Evolutionary conservation across 2,329 filamentous ascomycete species (phyloP), one percentile per base, ranked within the genome.

Genomic region (Colletotrichum paranaense): DNA sequence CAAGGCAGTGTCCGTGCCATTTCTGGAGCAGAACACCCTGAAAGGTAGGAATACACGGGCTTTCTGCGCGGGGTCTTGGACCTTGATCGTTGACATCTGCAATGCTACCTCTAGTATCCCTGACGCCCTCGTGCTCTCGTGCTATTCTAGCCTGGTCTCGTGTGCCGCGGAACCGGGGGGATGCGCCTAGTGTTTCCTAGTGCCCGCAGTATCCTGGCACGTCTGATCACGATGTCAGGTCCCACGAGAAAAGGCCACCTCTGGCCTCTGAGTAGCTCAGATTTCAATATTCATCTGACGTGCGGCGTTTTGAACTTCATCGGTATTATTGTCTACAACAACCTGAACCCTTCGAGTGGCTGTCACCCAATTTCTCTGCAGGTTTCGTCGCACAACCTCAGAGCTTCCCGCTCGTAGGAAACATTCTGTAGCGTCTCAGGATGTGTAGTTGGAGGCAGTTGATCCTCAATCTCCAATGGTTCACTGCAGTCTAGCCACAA

Each of bases 271-370:
- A 30, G 14, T 42, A 22, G 32, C 55, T 6, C 28, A 19, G 3
- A 12, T 32, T 42, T n/a, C 35, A 30, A 26, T 9, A 46, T 60
- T 69, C 66, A 60, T 70, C 60, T n/a, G 67, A 70, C 46, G 28
- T 73, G 67, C 60, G 70, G 60, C 35, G 66, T 60, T 60, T 65
- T 38, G 26, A 56, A 46, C 59, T 62, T 52, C 59, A 38, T 70
- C 59, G 32, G 55, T 55, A 11, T 65, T 19, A 14, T 9, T 49
- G 59, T 46, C 12, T 8, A 46, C 5, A 8, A 32, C n/a, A 62
- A 57, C 35, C 55, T 49, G 42, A 32, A 60, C 35, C 60, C n/a
- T 67, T 67, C 42, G 12, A 59, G 5, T 12, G 28, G 46, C 26
- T 56, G 26, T 57, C 32, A 49, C 59, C 14, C 12, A 35, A 59